Evolutionary conservation across 371 early-diverging fungal species (phyloP).

Genomic region (Globomyces sp.): DNA sequence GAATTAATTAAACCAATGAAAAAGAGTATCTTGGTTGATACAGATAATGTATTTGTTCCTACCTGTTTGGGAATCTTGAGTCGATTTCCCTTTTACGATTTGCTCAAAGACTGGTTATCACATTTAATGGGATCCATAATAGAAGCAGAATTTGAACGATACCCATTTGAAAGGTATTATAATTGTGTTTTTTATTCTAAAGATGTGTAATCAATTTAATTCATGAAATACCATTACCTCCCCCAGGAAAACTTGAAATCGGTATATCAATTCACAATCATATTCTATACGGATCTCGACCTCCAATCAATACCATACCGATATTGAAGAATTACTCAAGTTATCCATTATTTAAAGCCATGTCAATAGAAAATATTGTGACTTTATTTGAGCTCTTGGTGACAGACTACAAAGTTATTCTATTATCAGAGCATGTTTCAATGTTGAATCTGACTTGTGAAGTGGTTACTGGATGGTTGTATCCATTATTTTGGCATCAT

Average conservation of each 20-base stretch:
- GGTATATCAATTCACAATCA: conserved; percentile 62
- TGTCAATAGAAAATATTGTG: conserved; percentile 70
- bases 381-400: conserved; percentile 66
- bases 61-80: conserved; percentile 69
- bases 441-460: conserved; percentile 77
- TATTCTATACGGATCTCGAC: conserved; percentile 68
- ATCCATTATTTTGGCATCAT: conserved; percentile 80
- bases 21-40: conserved; percentile 51
- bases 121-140: conserved; percentile 49
- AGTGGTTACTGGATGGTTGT: conserved; percentile 65
- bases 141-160: not conserved
- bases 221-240: conserved; percentile 74
- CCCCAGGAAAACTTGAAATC: conserved; percentile 78
- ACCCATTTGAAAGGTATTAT: conserved; percentile 54
- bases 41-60: conserved; percentile 69
- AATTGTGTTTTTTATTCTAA: conserved; percentile 21
- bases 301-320: conserved; percentile 74
- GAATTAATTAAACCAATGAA: conserved; percentile 68
- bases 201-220: conserved; percentile 66
- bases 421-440: conserved; percentile 64
- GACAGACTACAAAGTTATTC: conserved; percentile 72
- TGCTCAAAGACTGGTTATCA: conserved; percentile 75
- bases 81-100: conserved; percentile 68
- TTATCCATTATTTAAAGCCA: conserved; percentile 70
- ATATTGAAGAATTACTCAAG: conserved; percentile 76